Base-by-base conservation (phyloP, 352 stramenopile species). In the Globisporangium heterothallicum region DNA sequence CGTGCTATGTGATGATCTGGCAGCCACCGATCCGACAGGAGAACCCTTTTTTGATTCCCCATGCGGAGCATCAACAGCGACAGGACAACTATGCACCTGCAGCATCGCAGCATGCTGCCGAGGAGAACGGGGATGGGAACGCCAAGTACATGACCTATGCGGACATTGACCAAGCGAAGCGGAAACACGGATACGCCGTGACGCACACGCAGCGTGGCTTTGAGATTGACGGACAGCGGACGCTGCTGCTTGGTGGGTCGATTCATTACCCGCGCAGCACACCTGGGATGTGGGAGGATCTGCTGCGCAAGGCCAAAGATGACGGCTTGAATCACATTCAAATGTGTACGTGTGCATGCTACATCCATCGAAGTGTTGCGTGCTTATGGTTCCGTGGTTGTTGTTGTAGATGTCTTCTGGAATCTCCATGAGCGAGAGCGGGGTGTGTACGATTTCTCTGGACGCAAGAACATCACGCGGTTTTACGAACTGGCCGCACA, bases 241-340 rank as follows among this genome's bases (percentile, higher is more conserved):
- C 73, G 47, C 61, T 90, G 38, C 59, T 90, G 24, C 56, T 90
- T 3, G 77, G 79, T 34, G 75, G 76, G 4, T 87, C 73, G n/a
- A 80, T 90, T 36, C 72, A 85, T 51, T 87, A 88, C 55, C 53
- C 70, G 25, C 61, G 71, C 18, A 86, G 70, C 49, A 75, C 72
- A 30, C 55, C 56, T 0, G 66, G 40, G 1, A 77, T 77, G 62
- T 91, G 77, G 80, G 59, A 77, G 45, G 54, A 78, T 35, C 35
- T 86, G 29, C 53, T 91, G 32, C 59, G 59, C 48, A 80, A 84
- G 45, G 77, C 74, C 50, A 84, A 85, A 55, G 64, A 75, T 49
- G 80, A 88, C 53, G 75, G 80, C 36, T 66, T 86, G n/a, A 91
- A 91, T 53, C 70, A 85, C 35, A 48, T 91, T 13, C 69, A 86